Base-by-base conservation (phyloP, 2,329 filamentous ascomycete genomes). In the Alternaria brassicae region DNA sequence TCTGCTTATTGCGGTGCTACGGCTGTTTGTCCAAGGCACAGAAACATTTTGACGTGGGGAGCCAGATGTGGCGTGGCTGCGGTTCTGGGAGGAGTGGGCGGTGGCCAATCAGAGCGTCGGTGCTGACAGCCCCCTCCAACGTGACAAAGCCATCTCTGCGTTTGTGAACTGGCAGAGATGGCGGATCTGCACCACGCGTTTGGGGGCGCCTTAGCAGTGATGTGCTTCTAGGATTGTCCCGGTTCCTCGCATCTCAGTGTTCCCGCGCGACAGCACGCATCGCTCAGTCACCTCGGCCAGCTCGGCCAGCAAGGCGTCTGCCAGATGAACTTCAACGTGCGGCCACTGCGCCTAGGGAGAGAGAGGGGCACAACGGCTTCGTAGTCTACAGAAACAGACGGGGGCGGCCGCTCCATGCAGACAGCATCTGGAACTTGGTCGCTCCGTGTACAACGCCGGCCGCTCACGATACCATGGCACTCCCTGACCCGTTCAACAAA, bases 171-270 rank as follows among this genome's bases (percentile, higher is more conserved):
- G 56, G 56, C 51, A 51, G 45, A 51, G 53, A 60, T 60, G 62
- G 53, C 62, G 59, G 58, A 62, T 58, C 52, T 62, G 64, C 61
- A 70, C 65, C 53, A 69, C 58, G 63, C 63, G 60, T 59, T 62
- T 62, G 53, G 61, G 47, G 57, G 50, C 47, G 66, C 65, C 59
- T 53, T 63, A 62, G 60, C 65, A 65, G 52, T 60, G 67, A 72
- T 70, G 61, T 63, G 47, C 62, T 55, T 53, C 72, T 61, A 67
- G 71, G 72, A 72, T 74, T 56, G 68, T 44, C 34, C 69, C 68
- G 65, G 70, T 56, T 62, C 50, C 66, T 61, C 62, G 67, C 71
- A 68, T 71, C 52, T 64, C 56, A 65, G 61, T 56, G 36, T 36
- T 41, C 61, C 57, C 60, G 61, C 59, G 53, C 56, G 65, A 56